Base-by-base conservation (phyloP, 176 grass and related monocot species). In the Pontederia crassipes region DNA sequence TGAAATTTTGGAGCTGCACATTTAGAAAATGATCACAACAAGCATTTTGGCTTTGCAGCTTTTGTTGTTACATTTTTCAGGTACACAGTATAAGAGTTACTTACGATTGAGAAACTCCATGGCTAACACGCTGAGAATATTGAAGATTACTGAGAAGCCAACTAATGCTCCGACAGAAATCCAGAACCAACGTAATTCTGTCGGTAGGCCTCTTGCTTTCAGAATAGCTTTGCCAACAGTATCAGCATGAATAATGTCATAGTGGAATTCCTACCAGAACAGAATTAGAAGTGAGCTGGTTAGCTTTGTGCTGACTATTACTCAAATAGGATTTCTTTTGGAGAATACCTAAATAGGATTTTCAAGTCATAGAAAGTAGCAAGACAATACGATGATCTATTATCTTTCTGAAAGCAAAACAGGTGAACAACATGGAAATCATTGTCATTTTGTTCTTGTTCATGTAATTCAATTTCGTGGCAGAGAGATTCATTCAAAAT, bases 111-210 rank as follows among this genome's bases (percentile, higher is more conserved):
- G 80, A 71, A 85, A 73, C 68, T 85, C 69, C 46, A 96, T 68
- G 45, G 91, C 86, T 69, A 90, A 87, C 65, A 87, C 74, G 59
- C 78, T 87, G 69, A 96, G 67, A 70, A 96, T 85, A 58, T 96
- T 96, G 75, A 90, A 87, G 61, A 80, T 58, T 40, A 96, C 15
- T 4, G 86, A 76, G 66, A 85, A 96, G 61, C 78, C 78, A 58
- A 90, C 73, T 73, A 96, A 80, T 68, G 75, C 59, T 49, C 62
- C 18, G 9, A 90, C 75, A 60, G 74, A 90, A 79, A 85, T 80
- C 91, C 91, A 96, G 49, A 87, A 96, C 86, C 91, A 96, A 54
- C 85, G 72, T 80, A 80, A 96, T 66, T 87, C 69, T 17, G 74
- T 96, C 49, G 80, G 55, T 73, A 78, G 63, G 55, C 91, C 86